These are phyloP conservation scores for Cladosporium austrohemisphaericum DNA, from an alignment of 2,329 filamentous ascomycete genomes.

Conservation along the genomic window DNA sequence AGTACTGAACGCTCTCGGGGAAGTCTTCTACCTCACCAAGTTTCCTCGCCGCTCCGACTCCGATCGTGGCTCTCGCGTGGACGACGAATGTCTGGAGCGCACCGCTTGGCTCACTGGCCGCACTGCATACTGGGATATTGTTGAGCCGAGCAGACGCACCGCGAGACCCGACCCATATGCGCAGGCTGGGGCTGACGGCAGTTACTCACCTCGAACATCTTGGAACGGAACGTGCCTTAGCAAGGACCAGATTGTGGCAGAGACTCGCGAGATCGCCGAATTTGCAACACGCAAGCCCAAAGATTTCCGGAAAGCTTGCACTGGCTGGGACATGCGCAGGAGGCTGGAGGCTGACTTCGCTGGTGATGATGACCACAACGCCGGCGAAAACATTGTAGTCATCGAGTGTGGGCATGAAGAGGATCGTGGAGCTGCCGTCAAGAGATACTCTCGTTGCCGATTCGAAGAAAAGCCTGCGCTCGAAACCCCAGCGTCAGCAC, in stretches of 20 bases:
- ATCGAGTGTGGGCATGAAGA: conserved; percentile 69
- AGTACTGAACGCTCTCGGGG: conserved; percentile 87
- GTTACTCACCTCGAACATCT: conserved; percentile 77
- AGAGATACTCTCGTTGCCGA: conserved; percentile 56
- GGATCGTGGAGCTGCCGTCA: conserved; percentile 50
- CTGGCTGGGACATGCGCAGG: conserved; percentile 90
- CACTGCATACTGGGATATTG: conserved; percentile 72
- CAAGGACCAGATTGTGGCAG: conserved; percentile 66
- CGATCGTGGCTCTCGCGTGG: conserved; percentile 42
- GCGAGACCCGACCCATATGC: conserved; percentile 71
- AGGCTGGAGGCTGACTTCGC: conserved; percentile 85
- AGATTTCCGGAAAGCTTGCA: conserved; percentile 72
- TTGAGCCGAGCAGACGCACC: conserved; percentile 71
- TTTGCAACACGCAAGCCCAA: conserved; percentile 69
- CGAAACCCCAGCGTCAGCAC: conserved; percentile 9
- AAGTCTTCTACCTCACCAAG: conserved; percentile 79
- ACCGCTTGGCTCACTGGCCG: conserved; percentile 78
- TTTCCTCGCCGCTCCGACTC: conserved; percentile 57
- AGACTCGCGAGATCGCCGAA: conserved; percentile 76
- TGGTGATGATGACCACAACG: conserved; percentile 69
- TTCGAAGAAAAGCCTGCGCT: conserved; percentile 33
- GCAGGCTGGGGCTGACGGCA: conserved; percentile 61
- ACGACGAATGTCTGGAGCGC: conserved; percentile 56
- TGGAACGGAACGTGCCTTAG: conserved; percentile 68
- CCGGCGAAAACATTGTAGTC: conserved; percentile 73